Evolutionary conservation across 768 basidiomycete genomes (phyloP).

Genomic region (Termitomyces bulborhizus): DNA sequence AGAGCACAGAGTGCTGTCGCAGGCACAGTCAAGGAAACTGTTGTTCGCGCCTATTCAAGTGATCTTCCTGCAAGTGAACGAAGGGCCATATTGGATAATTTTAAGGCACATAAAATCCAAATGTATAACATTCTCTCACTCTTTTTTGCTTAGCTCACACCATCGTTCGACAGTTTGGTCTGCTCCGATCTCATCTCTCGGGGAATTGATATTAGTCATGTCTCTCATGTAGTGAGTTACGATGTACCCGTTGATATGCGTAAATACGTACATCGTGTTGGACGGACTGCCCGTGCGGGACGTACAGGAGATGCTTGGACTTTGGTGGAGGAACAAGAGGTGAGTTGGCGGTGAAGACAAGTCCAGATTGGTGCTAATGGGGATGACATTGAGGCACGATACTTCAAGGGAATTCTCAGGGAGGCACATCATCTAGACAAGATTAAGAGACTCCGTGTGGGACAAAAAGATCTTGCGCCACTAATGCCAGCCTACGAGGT

Average conservation of each 20-base stretch:
- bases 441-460: conserved; percentile 63
- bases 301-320: conserved; percentile 88
- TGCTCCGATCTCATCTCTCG: conserved; percentile 95
- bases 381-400: conserved; percentile 52
- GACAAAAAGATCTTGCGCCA: conserved; percentile 51
- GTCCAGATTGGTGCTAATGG: neutral
- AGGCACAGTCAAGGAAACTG: conserved; percentile 22
- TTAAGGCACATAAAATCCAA: conserved; percentile 75
- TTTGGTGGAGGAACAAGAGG: conserved; percentile 92
- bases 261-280: conserved; percentile 91
- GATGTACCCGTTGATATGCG: conserved; percentile 96
- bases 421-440: conserved; percentile 62
- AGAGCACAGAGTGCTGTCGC: conserved; percentile 12
- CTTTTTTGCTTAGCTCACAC: neutral
- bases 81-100: conserved; percentile 70
- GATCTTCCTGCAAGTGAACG: conserved; percentile 74
- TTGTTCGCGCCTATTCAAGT: conserved; percentile 77
- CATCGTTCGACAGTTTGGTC: conserved; percentile 57
- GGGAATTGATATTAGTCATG: conserved; percentile 91
- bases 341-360: conserved; percentile 18
- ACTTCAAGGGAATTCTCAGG: conserved; percentile 82
- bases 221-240: conserved; percentile 91
- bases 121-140: conserved; percentile 46
- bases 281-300: conserved; percentile 93
- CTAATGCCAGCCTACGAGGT: conserved; percentile 68